Percentiles rank a stretch among this genome's conserved stretches.
phyloP scores from a whole-genome alignment of 169 alveolate species.

The Cryptosporidium meleagridis region DNA sequence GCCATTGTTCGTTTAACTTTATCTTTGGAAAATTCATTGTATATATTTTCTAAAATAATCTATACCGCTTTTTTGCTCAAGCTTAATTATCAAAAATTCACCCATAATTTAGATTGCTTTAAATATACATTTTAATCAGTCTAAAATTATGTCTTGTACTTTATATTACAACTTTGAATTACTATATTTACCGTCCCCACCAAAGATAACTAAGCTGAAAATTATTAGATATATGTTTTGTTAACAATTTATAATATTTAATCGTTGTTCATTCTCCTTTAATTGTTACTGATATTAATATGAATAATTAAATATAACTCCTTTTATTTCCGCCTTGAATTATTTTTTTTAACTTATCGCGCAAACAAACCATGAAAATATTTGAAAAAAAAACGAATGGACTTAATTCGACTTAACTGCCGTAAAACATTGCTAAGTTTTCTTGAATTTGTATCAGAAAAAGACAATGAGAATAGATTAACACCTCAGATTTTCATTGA shows the following conservation, averaged over 20 bases:
- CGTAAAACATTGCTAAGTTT: slow-evolving; percentile 44
- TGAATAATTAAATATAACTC: background rate
- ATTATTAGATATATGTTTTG: background rate
- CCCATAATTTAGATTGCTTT: background rate
- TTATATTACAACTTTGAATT: background rate
- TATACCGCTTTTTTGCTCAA: background rate
- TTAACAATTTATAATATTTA: too few relatives aligned
- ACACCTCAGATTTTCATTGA: slow-evolving; percentile 57
- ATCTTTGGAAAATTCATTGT: slow-evolving; percentile 22
- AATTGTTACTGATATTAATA: background rate
- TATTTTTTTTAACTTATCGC: background rate
- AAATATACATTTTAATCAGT: too few relatives aligned
- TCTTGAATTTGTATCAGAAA: slow-evolving; percentile 8
- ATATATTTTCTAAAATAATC: background rate
- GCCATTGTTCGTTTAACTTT: slow-evolving; percentile 64
- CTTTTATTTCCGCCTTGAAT: slow-evolving; percentile 4
- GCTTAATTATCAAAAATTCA: background rate
- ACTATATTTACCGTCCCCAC: background rate
- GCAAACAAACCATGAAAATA: background rate
- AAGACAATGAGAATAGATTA: background rate
- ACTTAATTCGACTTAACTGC: slow-evolving; percentile 55
- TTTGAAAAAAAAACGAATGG: slow-evolving; percentile 10
- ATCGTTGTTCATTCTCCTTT: background rate
- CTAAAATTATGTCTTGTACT: too few relatives aligned
- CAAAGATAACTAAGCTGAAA: background rate